Evolutionary conservation across 2,329 filamentous ascomycete genomes (phyloP).

Genomic region (Westerdykella aurantiaca): DNA sequence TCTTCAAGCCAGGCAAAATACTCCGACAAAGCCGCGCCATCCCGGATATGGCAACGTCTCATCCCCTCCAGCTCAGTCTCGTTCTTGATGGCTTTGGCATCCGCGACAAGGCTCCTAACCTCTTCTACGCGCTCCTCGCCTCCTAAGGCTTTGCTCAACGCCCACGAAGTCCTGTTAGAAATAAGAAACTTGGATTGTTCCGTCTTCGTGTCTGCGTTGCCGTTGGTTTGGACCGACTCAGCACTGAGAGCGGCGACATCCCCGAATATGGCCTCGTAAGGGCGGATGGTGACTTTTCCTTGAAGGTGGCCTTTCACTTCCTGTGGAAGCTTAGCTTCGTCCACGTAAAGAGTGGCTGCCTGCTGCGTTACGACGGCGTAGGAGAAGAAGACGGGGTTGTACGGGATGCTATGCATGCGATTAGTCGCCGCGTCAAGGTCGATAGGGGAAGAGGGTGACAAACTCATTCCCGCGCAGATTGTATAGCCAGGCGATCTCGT

Average conservation of each 20-base stretch:
- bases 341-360: conserved; percentile 74
- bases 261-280: conserved; percentile 75
- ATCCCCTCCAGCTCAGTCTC: conserved; percentile 84
- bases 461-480: conserved; percentile 87
- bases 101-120: conserved; percentile 75
- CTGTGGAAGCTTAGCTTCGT: conserved; percentile 67
- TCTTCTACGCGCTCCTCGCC: conserved; percentile 83
- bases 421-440: conserved; percentile 6
- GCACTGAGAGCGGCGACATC: conserved; percentile 64
- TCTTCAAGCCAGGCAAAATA: conserved; percentile 98
- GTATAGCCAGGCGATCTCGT: conserved; percentile 98
- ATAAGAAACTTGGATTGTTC: conserved; percentile 64
- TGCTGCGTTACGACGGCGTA: conserved; percentile 81
- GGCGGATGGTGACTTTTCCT: conserved; percentile 65
- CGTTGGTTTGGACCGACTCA: conserved; percentile 27
- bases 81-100: conserved; percentile 94
- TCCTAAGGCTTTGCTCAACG: conserved; percentile 76
- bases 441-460: conserved; percentile 12
- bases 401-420: conserved; percentile 61
- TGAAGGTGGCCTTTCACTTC: conserved; percentile 66
- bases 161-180: conserved; percentile 90
- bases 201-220: conserved; percentile 30
- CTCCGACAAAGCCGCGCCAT: conserved; percentile 82
- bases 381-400: conserved; percentile 97
- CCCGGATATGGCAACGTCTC: conserved; percentile 87